Percentiles rank a stretch among this genome's conserved stretches.
Conservation (phyloP, 2,329 filamentous ascomycete species). For the Colletotrichum sp. region DNA sequence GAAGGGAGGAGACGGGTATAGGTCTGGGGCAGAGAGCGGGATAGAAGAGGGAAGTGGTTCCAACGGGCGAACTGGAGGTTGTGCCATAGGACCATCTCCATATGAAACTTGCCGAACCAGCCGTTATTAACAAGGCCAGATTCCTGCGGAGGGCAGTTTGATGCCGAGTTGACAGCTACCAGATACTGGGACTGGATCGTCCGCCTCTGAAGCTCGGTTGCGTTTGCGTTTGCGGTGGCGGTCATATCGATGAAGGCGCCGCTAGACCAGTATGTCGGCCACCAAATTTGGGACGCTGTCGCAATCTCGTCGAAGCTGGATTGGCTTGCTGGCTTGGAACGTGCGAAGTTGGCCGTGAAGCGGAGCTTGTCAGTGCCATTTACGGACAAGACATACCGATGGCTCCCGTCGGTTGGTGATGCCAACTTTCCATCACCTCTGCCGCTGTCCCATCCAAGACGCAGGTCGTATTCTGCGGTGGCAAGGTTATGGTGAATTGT, state of each 20-base stretch:
- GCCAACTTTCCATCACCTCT: slow-evolving; percentile 33
- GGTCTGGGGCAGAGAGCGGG: slow-evolving; percentile 47
- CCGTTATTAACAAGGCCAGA: slow-evolving; percentile 57
- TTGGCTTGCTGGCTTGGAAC: slow-evolving; percentile 24
- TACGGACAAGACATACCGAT: slow-evolving; percentile 46
- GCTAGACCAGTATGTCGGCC: slow-evolving; percentile 53
- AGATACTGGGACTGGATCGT: slow-evolving; percentile 60
- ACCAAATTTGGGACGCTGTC: slow-evolving; percentile 44
- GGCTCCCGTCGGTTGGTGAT: slow-evolving; percentile 38
- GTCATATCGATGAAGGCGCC: slow-evolving; percentile 59
- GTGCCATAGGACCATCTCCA: slow-evolving; percentile 63
- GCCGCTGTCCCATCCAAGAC: slow-evolving; percentile 38
- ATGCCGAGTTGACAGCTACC: slow-evolving; percentile 56
- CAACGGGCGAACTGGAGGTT: slow-evolving; percentile 55
- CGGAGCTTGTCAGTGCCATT: slow-evolving; percentile 28
- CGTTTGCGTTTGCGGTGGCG: slow-evolving; percentile 39
- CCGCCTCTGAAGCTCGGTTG: slow-evolving; percentile 56
- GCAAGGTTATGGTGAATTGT: slow-evolving; percentile 49
- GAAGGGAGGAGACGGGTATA: slow-evolving; percentile 52
- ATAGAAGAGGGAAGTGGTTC: slow-evolving; percentile 49
- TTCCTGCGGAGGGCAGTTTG: slow-evolving; percentile 50
- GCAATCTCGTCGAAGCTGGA: slow-evolving; percentile 30
- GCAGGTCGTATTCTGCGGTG: slow-evolving; percentile 45
- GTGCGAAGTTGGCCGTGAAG: slow-evolving; percentile 37
- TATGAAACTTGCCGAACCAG: slow-evolving; percentile 62